Percentiles rank a stretch among this genome's conserved stretches.
phyloP scores from a whole-genome alignment of 73 alveolate species.

The Paraurostyla sp. region DNA sequence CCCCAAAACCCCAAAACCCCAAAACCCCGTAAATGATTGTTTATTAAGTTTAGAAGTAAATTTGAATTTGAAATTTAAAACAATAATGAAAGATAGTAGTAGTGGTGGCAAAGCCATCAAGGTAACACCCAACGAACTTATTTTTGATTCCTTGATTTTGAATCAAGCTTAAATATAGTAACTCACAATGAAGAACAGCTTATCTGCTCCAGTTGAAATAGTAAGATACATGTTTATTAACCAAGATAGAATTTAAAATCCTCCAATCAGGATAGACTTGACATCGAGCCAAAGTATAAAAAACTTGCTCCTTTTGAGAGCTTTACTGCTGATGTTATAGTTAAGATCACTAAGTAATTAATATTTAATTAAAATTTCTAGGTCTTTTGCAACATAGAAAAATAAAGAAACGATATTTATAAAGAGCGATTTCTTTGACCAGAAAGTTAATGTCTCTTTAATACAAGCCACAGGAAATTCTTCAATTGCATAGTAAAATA shows the following conservation, averaged over 20 bases:
- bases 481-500: slow-evolving; percentile 2
- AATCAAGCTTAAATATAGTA: not conserved
- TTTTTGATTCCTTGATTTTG: not conserved
- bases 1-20: slow-evolving; percentile 60
- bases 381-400: slow-evolving; percentile 27
- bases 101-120: slow-evolving; percentile 49
- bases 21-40: slow-evolving; percentile 34
- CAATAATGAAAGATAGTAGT: slow-evolving; percentile 29
- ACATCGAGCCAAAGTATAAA: not conserved
- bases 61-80: slow-evolving; percentile 40
- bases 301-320: not conserved
- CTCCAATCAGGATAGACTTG: not conserved
- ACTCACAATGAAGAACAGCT: not conserved
- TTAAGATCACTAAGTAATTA: not conserved
- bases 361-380: not conserved
- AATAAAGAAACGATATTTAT: slow-evolving; percentile 39
- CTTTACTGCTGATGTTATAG: not conserved
- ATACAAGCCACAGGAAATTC: not conserved
- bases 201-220: slow-evolving; percentile 54
- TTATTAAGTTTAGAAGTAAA: not conserved
- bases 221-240: not conserved
- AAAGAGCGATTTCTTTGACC: slow-evolving; percentile 62
- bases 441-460: slow-evolving; percentile 29
- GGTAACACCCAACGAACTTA: slow-evolving; percentile 52
- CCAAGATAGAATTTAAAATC: not conserved